Percentiles rank a stretch among this genome's conserved stretches.
Conservation (phyloP, 768 basidiomycete genomes). For the Suillus subalutaceus region DNA sequence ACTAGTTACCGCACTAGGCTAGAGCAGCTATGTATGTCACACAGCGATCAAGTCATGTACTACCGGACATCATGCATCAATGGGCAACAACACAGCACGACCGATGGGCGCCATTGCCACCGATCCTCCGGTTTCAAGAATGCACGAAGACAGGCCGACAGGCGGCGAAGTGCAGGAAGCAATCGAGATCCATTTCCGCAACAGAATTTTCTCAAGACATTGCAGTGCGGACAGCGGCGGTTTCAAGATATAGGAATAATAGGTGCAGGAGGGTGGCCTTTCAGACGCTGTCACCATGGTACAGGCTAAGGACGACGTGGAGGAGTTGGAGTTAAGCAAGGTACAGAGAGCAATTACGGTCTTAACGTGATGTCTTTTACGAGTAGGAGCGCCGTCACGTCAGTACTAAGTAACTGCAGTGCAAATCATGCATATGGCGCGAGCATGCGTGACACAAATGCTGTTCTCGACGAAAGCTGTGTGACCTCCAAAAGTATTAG, state of each 20-base stretch:
- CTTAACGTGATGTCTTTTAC: not conserved
- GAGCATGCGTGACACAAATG: not conserved
- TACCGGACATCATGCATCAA: not conserved
- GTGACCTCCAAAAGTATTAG: not conserved
- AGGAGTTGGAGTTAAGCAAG: not conserved
- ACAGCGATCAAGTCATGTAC: not conserved
- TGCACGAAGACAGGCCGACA: not conserved
- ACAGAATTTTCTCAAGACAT: not conserved
- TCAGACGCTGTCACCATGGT: not conserved
- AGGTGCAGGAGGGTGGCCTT: not conserved
- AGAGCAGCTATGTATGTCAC: not conserved
- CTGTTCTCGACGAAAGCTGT: not conserved
- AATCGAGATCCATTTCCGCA: not conserved
- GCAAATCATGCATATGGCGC: too few relatives aligned
- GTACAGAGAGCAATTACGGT: not conserved
- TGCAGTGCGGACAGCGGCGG: not conserved
- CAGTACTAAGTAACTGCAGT: not conserved
- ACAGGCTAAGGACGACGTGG: not conserved
- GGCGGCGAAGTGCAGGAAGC: not conserved
- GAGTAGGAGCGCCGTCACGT: too few relatives aligned
- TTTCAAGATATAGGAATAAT: not conserved
- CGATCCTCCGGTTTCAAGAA: not conserved
- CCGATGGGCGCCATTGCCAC: not conserved
- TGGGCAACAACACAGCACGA: not conserved
- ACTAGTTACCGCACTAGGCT: not conserved